phyloP scores from a whole-genome alignment of 2,329 filamentous ascomycete genomes.

The Colletotrichum melonis region DNA sequence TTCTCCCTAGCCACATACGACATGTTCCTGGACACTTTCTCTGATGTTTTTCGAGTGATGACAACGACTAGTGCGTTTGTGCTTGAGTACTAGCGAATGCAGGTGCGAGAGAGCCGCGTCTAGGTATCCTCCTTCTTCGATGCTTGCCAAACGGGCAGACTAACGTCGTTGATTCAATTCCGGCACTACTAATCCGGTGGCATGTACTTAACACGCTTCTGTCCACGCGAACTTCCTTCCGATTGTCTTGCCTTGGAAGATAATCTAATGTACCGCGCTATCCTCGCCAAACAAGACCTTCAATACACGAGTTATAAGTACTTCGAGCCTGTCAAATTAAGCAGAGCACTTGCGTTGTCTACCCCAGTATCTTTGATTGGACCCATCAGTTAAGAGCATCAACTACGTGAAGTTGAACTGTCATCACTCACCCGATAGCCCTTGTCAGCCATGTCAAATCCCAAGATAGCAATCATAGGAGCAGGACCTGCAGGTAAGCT shows the following conservation, averaged over 20 bases:
- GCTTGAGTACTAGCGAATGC: not conserved
- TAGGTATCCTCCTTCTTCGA: not conserved
- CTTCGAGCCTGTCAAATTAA: not conserved
- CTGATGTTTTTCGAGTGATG: not conserved
- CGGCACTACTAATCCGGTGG: no score
- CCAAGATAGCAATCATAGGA: conserved; percentile 58
- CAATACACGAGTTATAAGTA: not conserved
- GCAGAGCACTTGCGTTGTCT: not conserved
- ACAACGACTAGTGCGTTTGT: not conserved
- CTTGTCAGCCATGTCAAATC: not conserved
- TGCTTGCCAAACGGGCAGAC: no score
- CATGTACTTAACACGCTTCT: not conserved
- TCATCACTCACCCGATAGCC: not conserved
- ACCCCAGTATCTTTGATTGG: no score
- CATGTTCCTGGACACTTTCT: not conserved
- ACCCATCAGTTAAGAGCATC: no score
- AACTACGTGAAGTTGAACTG: no score
- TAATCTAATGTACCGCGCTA: not conserved
- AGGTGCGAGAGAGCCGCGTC: not conserved
- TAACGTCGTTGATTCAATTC: not conserved
- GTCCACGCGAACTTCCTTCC: not conserved
- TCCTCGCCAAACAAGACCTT: not conserved
- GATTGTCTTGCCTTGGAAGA: no score
- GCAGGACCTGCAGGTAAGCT: conserved; percentile 54
- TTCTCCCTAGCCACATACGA: not conserved